Percentiles rank a stretch among this genome's conserved stretches.
phyloP scores from a whole-genome alignment of 768 basidiomycete species.

The Trametes meyenii region DNA sequence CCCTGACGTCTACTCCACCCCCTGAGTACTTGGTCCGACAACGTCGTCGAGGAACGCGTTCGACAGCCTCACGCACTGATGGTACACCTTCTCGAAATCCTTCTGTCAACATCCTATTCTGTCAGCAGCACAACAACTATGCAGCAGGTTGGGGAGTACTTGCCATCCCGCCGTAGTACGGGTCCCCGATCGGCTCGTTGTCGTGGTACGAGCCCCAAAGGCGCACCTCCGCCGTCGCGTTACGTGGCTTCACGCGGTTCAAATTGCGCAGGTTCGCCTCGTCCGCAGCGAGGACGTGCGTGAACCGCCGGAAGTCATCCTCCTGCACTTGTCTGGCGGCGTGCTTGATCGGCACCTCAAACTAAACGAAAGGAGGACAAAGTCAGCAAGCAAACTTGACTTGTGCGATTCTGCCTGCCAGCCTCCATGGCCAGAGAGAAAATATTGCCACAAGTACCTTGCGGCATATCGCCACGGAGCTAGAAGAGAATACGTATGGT shows the following conservation, averaged over 20 bases:
- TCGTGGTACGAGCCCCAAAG: constrained; percentile 86
- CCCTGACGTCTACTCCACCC: constrained; percentile 1
- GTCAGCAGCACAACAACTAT: background rate
- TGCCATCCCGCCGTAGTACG: constrained; percentile 78
- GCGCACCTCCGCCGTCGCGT: constrained; percentile 63
- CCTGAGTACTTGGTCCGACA: constrained; percentile 34
- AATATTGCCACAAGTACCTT: constrained; percentile 52
- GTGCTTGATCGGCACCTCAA: constrained; percentile 71
- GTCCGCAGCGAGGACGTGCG: constrained; percentile 88
- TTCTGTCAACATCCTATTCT: constrained; percentile 39
- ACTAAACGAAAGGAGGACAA: constrained; percentile 42
- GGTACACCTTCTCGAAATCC: constrained; percentile 77
- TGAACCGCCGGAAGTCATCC: constrained; percentile 74
- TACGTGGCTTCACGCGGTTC: constrained; percentile 47
- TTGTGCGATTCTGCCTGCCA: no score
- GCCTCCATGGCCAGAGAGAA: background rate
- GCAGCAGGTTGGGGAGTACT: constrained; percentile 27
- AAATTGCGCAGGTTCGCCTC: constrained; percentile 71
- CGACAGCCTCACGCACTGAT: constrained; percentile 73
- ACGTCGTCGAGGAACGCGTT: constrained; percentile 80
- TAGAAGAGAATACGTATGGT: constrained; percentile 31
- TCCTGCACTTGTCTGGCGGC: constrained; percentile 62
- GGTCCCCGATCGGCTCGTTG: constrained; percentile 74
- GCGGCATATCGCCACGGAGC: constrained; percentile 70
- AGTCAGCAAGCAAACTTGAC: background rate